Percentiles rank a stretch among this genome's conserved stretches.
Conservation (phyloP, 177 flowering plant species). For the Telopea speciosissima region DNA sequence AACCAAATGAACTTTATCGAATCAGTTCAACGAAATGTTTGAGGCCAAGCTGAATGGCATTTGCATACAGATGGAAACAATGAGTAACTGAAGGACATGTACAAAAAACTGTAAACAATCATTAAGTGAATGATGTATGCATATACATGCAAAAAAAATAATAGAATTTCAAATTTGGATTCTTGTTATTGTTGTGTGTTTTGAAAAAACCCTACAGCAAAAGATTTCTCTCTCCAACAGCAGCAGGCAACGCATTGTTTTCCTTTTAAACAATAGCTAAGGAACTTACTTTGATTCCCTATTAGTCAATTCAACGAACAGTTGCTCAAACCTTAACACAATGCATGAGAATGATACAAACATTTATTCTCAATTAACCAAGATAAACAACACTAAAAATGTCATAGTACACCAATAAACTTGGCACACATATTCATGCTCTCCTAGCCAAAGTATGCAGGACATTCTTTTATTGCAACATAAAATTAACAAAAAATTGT, state of each 20-base stretch:
- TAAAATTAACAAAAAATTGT: background rate
- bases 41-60: too few relatives aligned
- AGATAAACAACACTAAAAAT: too few relatives aligned
- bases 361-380: background rate
- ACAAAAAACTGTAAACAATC: too few relatives aligned
- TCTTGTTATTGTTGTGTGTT: background rate
- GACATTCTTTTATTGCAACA: background rate
- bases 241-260: too few relatives aligned
- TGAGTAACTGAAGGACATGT: too few relatives aligned
- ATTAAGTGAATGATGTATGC: background rate
- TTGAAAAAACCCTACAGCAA: background rate
- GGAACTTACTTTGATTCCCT: background rate
- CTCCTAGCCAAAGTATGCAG: background rate
- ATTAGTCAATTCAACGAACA: background rate
- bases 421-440: background rate
- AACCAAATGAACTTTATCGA: too few relatives aligned
- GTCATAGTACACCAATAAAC: too few relatives aligned
- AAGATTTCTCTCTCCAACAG: background rate
- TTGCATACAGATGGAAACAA: too few relatives aligned
- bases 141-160: background rate
- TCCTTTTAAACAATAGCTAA: too few relatives aligned
- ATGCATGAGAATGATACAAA: background rate
- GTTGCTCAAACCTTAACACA: background rate
- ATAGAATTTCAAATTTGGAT: background rate
- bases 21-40: too few relatives aligned